Conservation (phyloP, 2,329 filamentous ascomycete genomes). For the Arthrobotrys megalospora region DNA sequence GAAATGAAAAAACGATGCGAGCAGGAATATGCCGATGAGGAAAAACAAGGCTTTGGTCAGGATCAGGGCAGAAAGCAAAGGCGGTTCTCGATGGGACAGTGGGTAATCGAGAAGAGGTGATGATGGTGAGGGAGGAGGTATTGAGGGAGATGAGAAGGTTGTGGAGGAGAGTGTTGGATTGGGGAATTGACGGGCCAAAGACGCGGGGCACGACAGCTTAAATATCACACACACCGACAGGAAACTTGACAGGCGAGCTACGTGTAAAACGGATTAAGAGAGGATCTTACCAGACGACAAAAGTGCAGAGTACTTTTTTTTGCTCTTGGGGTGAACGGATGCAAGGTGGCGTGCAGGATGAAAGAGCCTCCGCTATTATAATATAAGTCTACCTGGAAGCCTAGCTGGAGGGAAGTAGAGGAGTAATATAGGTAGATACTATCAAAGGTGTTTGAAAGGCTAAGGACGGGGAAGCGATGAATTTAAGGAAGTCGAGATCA, state of each 20-base stretch:
- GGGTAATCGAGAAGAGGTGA: neutral
- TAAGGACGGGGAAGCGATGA: neutral
- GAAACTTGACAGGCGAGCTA: neutral
- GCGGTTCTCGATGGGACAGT: neutral
- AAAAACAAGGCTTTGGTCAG: too few species aligned
- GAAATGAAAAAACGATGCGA: conserved; percentile 19
- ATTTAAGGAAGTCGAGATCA: neutral
- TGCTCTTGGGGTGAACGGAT: neutral
- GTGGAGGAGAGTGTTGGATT: neutral
- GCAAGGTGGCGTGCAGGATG: conserved; percentile 14
- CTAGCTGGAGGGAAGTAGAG: too few species aligned
- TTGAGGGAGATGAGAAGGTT: conserved; percentile 1
- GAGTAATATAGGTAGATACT: neutral
- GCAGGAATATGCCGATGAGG: neutral
- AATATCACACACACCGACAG: conserved; percentile 1
- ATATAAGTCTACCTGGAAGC: too few species aligned
- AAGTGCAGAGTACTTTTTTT: conserved; percentile 5
- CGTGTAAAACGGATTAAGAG: conserved; percentile 1
- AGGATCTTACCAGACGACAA: conserved; percentile 17
- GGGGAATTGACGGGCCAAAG: conserved; percentile 3
- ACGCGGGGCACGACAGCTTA: conserved; percentile 39
- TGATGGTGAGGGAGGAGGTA: neutral
- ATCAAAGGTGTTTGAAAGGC: neutral
- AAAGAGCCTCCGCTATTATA: neutral
- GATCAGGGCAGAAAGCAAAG: neutral